These are phyloP conservation scores for Candida labiduridarum DNA, from an alignment of 1,139 yeast genomes.

Conservation along the genomic window DNA sequence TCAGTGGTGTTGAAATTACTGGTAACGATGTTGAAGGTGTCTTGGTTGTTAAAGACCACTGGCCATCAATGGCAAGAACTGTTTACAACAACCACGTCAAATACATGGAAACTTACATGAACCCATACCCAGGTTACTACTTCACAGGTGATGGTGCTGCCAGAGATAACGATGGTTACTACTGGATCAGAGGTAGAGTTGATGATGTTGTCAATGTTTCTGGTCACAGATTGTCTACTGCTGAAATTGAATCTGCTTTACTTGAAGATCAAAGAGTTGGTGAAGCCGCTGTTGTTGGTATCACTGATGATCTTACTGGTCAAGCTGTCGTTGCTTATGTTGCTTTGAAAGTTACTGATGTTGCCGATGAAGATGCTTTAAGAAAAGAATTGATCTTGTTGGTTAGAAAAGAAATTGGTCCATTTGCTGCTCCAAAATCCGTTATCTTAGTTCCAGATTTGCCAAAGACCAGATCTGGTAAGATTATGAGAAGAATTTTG, in stretches of 20 bases:
- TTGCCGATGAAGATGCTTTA: slow-evolving; percentile 49
- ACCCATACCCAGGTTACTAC: slow-evolving; percentile 68
- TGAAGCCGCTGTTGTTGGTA: slow-evolving; percentile 81
- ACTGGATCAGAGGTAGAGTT: slow-evolving; percentile 80
- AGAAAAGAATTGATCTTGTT: slow-evolving; percentile 72
- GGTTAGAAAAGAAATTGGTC: slow-evolving; percentile 80
- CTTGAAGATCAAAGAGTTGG: slow-evolving; percentile 71
- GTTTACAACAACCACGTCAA: slow-evolving; percentile 71
- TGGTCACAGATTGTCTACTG: slow-evolving; percentile 79
- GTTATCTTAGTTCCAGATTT: slow-evolving; percentile 73
- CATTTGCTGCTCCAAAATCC: slow-evolving; percentile 80
- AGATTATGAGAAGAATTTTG: slow-evolving; percentile 81
- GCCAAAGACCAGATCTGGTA: slow-evolving; percentile 84
- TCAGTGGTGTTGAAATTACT: slow-evolving; percentile 63
- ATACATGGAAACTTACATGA: slow-evolving; percentile 70
- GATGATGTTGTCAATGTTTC: slow-evolving; percentile 84
- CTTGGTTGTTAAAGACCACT: slow-evolving; percentile 65
- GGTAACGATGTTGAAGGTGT: slow-evolving; percentile 76
- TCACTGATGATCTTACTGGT: slow-evolving; percentile 79
- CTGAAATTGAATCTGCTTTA: slow-evolving; percentile 80
- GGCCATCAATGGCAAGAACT: slow-evolving; percentile 83
- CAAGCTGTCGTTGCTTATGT: slow-evolving; percentile 85
- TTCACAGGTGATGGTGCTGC: slow-evolving; percentile 87
- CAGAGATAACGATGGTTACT: slow-evolving; percentile 74
- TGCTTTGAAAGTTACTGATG: slow-evolving; percentile 53